Evolutionary conservation across 1,139 yeast genomes (phyloP).

Genomic region (Pneumocystis wakefieldiae): DNA sequence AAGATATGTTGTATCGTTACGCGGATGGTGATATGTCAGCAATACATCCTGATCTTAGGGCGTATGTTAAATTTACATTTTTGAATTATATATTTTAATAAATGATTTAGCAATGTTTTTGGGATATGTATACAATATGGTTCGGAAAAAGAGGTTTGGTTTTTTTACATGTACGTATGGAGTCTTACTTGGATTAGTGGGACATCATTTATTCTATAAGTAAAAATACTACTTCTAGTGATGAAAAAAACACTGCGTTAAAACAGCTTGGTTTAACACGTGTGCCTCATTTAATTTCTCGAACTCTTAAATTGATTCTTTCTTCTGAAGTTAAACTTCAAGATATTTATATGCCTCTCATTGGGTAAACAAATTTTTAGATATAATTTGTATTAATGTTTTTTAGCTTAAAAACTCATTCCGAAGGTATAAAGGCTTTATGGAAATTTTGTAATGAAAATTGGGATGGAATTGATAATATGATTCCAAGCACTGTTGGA

Average conservation of each 20-base stretch:
- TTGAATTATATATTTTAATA: background rate
- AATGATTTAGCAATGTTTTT: constrained; percentile 37
- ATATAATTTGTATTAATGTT: background rate
- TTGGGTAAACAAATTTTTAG: constrained; percentile 20
- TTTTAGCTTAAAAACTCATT: constrained; percentile 40
- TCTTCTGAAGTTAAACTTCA: constrained; percentile 60
- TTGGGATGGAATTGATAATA: constrained; percentile 51
- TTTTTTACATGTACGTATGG: background rate
- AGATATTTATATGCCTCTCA: constrained; percentile 68
- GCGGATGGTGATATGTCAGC: constrained; percentile 53
- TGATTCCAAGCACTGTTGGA: constrained; percentile 60
- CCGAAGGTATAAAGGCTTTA: constrained; percentile 46
- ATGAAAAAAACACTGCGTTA: constrained; percentile 65
- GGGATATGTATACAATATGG: constrained; percentile 53
- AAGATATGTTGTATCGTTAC: constrained; percentile 43
- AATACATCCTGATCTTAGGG: constrained; percentile 69
- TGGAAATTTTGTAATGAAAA: constrained; percentile 70
- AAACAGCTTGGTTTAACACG: constrained; percentile 59
- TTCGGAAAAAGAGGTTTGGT: constrained; percentile 30
- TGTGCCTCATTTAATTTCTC: constrained; percentile 41
- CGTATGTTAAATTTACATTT: background rate
- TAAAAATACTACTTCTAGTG: constrained; percentile 48
- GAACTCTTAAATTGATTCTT: constrained; percentile 45
- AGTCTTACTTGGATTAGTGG: constrained; percentile 23
- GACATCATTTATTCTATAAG: constrained; percentile 51